phyloP scores from a whole-genome alignment of 441 rosid species.

The Erodium texanum region DNA sequence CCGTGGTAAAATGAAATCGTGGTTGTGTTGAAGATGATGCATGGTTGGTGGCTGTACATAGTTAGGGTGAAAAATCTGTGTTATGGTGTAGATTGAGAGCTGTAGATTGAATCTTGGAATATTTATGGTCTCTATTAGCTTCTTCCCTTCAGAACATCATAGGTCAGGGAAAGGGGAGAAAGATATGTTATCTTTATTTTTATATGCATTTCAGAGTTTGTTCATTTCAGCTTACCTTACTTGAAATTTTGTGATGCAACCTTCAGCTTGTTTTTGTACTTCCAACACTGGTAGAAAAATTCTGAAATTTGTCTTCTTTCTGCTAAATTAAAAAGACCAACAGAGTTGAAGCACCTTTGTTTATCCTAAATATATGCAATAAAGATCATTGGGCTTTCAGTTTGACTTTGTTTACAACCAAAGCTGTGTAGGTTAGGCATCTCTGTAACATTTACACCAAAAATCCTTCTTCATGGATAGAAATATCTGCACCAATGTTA shows the following conservation, averaged over 20 bases:
- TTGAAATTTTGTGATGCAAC: neutral
- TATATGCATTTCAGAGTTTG: neutral
- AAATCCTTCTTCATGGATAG: too few species aligned
- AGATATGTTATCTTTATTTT: neutral
- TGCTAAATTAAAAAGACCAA: too few species aligned
- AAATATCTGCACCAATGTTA: too few species aligned
- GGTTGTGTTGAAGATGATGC: constrained; percentile 14
- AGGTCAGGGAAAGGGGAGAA: neutral
- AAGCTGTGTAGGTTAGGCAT: too few species aligned
- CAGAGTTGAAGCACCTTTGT: too few species aligned
- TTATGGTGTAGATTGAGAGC: constrained; percentile 23
- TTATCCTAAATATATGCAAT: too few species aligned
- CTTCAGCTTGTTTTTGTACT: neutral
- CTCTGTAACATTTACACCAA: too few species aligned
- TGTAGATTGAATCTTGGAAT: constrained; percentile 17
- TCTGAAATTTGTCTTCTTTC: too few species aligned
- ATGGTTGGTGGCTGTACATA: constrained; percentile 34
- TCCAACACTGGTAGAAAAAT: too few species aligned
- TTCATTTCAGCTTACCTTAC: too few species aligned
- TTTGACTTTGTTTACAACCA: too few species aligned
- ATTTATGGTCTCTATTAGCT: constrained; percentile 3
- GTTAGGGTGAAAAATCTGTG: constrained; percentile 8
- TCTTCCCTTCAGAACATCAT: neutral
- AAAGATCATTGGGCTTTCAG: too few species aligned
- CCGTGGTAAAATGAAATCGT: constrained; percentile 55